These are phyloP conservation scores for Monosporascus sp. DNA, from an alignment of 2,329 filamentous ascomycete species.

Conservation along the genomic window DNA sequence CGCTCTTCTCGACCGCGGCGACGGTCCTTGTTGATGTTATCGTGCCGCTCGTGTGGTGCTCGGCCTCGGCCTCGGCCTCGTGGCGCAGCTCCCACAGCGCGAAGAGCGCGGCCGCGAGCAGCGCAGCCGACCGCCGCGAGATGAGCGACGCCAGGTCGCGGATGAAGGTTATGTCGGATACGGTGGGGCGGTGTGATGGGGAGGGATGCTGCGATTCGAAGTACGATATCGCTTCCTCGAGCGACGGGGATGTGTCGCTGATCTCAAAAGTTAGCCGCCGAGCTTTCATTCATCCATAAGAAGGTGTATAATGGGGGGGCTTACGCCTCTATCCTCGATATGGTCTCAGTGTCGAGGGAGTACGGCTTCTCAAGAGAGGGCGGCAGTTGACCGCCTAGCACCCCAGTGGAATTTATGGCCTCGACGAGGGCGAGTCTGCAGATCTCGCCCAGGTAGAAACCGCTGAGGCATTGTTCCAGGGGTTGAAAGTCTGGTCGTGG, in stretches of 20 bases:
- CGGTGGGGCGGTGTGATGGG: slow-evolving; percentile 16
- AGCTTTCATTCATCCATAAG: not conserved
- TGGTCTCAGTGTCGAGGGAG: slow-evolving; percentile 55
- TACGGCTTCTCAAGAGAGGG: slow-evolving; percentile 48
- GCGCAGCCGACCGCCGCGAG: slow-evolving; percentile 52
- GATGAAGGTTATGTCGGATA: slow-evolving; percentile 47
- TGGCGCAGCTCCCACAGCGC: slow-evolving; percentile 54
- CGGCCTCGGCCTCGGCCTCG: slow-evolving; percentile 38
- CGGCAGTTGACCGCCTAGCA: slow-evolving; percentile 54
- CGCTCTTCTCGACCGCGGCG: slow-evolving; percentile 18
- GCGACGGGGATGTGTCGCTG: slow-evolving; percentile 41
- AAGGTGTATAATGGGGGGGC: slow-evolving; percentile 16
- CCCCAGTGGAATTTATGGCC: slow-evolving; percentile 47
- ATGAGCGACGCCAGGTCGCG: slow-evolving; percentile 50
- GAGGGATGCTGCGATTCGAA: slow-evolving; percentile 50
- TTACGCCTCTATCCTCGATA: slow-evolving; percentile 55
- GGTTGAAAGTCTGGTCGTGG: slow-evolving; percentile 41
- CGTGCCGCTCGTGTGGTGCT: slow-evolving; percentile 23
- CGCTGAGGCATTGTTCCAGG: slow-evolving; percentile 48
- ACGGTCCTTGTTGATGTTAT: not conserved
- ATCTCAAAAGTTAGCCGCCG: not conserved
- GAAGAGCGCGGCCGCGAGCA: slow-evolving; percentile 55
- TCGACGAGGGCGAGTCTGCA: slow-evolving; percentile 54
- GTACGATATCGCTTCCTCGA: slow-evolving; percentile 39
- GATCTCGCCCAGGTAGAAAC: slow-evolving; percentile 64